These are phyloP conservation scores for Rhodotorula paludigena DNA, from an alignment of 768 basidiomycete genomes.

Conservation along the genomic window DNA sequence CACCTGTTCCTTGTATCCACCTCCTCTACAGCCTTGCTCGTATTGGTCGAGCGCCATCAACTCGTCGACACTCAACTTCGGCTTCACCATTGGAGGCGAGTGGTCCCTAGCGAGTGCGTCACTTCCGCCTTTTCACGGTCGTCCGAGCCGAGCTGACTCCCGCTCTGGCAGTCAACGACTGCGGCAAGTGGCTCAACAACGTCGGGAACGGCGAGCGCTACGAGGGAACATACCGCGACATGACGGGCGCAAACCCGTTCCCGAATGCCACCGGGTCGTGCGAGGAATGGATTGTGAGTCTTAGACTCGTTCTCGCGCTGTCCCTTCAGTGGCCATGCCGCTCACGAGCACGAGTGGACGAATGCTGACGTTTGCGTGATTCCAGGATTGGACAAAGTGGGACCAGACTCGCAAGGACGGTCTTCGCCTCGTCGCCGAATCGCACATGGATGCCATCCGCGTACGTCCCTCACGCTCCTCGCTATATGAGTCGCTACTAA, in stretches of 20 bases:
- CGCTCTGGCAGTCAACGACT: conserved; percentile 53
- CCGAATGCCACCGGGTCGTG: too few species aligned
- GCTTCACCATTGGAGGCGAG: conserved; percentile 78
- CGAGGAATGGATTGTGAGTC: too few species aligned
- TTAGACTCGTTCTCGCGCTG: too few species aligned
- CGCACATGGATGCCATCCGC: conserved; percentile 89
- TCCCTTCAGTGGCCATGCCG: too few species aligned
- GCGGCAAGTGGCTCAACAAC: conserved; percentile 54
- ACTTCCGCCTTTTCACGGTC: conserved; percentile 45
- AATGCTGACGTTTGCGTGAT: too few species aligned
- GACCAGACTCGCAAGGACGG: conserved; percentile 58
- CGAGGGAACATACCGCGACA: conserved; percentile 63
- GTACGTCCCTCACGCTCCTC: conserved; percentile 47
- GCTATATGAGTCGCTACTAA: background rate
- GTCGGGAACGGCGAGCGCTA: conserved; percentile 68
- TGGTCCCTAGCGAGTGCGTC: conserved; percentile 65
- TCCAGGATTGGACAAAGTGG: conserved; percentile 64
- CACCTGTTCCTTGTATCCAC: too few species aligned
- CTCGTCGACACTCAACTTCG: conserved; percentile 58
- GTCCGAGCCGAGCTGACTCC: background rate
- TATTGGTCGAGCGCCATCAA: conserved; percentile 71
- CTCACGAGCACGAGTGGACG: too few species aligned
- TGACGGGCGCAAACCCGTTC: conserved; percentile 32
- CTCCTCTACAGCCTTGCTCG: conserved; percentile 59
- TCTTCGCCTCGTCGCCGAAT: conserved; percentile 66